Conservation (phyloP, 257 asterid species). For the Cynanchum wilfordii region DNA sequence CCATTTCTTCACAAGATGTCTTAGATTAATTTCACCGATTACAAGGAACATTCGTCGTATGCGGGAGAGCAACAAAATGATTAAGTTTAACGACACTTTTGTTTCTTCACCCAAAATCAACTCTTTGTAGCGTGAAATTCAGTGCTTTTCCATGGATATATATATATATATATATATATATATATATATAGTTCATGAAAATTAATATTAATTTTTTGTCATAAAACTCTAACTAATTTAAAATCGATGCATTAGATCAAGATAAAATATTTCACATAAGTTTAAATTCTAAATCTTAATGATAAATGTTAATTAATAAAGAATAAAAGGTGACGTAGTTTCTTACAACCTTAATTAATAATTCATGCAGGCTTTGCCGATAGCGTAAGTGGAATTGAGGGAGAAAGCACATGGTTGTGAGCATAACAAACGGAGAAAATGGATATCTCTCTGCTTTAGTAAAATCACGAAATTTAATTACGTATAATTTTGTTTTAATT, state of each 20-base stretch:
- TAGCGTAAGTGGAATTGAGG: neutral
- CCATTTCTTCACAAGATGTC: neutral
- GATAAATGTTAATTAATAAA: no score
- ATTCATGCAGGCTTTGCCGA: neutral
- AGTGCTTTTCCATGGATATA: neutral
- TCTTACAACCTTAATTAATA: neutral
- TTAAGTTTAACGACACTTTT: neutral
- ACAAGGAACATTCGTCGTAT: neutral
- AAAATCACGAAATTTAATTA: neutral
- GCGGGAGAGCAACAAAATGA: neutral
- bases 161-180: no score
- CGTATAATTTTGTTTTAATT: neutral
- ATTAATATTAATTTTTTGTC: no score
- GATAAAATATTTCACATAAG: no score
- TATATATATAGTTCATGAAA: no score
- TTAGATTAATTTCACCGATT: neutral
- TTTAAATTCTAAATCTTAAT: no score
- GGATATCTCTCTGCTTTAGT: conserved; percentile 1
- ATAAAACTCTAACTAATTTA: no score
- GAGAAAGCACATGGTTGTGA: conserved; percentile 6
- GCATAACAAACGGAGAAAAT: conserved; percentile 2
- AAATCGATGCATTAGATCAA: no score
- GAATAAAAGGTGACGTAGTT: no score
- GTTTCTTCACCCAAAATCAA: neutral
- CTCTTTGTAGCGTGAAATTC: neutral